Base-by-base conservation (phyloP, 2,329 filamentous ascomycete genomes). In the Sordariomycetes sp. region DNA sequence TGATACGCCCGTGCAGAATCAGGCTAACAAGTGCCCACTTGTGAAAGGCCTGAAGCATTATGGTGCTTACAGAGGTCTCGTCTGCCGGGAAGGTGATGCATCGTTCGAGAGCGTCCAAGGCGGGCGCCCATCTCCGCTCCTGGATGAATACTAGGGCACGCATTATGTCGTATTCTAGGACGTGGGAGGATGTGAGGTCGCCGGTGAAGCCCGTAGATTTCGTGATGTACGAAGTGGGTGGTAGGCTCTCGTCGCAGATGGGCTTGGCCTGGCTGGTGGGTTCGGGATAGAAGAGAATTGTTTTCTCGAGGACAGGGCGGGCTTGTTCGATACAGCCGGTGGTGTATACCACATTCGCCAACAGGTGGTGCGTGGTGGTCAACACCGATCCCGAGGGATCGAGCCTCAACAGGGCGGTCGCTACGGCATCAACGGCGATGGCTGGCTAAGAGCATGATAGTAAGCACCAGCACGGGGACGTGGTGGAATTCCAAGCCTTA, bases 31-130 rank as follows among this genome's bases (percentile, higher is more conserved):
- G 74, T 10, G 95, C 69, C 88, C 90, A 97, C 71, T 93, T 95
- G 73, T 93, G 95, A 76, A 96, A 93, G 6, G 90, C 89, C 63
- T 96, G 90, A 3, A 88, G 77, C 87, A 94, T 94, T 55, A 95
- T 79, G 68, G 85, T 86, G 70, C 87, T 93, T 14, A 83, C 77
- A 40, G 82, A 78, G 35, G 78, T 75, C 22, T 85, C 85, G 56
- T 75, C 77, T 0, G 79, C 76, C 0, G 91, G 89, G 59, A 86
- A 85, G 3, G 85, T 81, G 40, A 96, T 75, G 51, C 83, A 80
- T 60, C 82, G 78, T 63, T 84, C 81, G 28, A 91, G 77, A 34
- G 85, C 83, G 43, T 77, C 77, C 18, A 78, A 72, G 0, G 88
- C 86, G 59, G 79, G 80, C 20, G 71, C 67, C 87, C 88, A 92